Evolutionary conservation across 306 rosid species (phyloP).

Genomic region (Dryas drummondii): DNA sequence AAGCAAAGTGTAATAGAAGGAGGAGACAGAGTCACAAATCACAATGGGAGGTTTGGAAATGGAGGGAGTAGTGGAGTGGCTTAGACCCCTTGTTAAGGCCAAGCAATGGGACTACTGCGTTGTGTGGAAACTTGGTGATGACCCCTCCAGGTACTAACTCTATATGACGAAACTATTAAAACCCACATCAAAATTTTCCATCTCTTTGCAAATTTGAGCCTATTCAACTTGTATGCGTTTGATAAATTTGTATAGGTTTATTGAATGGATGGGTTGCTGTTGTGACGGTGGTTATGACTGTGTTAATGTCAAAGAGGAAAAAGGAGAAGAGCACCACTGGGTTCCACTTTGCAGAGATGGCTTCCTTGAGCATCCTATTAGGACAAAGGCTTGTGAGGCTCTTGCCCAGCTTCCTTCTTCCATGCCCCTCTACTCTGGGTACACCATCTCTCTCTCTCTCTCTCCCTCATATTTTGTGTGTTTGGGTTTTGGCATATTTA

Average conservation of each 20-base stretch:
- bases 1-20: no score
- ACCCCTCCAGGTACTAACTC: conserved; percentile 45
- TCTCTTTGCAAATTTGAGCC: background rate
- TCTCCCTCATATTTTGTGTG: background rate
- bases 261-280: conserved; percentile 80
- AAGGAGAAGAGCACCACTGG: conserved; percentile 18
- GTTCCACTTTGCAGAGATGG: conserved; percentile 52
- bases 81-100: conserved; percentile 55
- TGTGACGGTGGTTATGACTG: conserved; percentile 52
- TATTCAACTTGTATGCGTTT: background rate
- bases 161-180: background rate
- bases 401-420: conserved; percentile 62
- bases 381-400: conserved; percentile 68
- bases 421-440: conserved; percentile 62
- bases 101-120: conserved; percentile 67
- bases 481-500: background rate
- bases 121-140: conserved; percentile 75
- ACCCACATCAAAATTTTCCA: conserved; percentile 1
- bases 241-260: conserved; percentile 38
- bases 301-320: conserved; percentile 39
- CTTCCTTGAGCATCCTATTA: conserved; percentile 45
- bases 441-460: background rate
- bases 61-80: conserved; percentile 40
- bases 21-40: no score
- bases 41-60: conserved; percentile 28